These are phyloP conservation scores for Erodium texanum DNA, from an alignment of 441 rosid species.

Conservation along the genomic window DNA sequence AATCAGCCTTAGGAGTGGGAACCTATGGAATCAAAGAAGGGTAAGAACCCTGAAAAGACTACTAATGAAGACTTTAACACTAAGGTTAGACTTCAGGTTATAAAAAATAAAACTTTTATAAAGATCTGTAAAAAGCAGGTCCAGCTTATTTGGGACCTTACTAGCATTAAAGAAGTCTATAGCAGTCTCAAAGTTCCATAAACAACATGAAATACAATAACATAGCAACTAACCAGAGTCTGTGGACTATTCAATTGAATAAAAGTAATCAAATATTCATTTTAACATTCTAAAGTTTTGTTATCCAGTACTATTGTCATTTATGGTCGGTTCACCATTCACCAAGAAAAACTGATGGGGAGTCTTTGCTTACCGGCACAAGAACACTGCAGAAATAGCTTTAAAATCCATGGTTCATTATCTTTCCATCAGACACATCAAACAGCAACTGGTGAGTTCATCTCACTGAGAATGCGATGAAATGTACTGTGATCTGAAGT, in stretches of 20 bases:
- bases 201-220: not conserved
- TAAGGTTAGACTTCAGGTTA: not conserved
- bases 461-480: slow-evolving; percentile 53
- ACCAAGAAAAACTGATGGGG: not conserved
- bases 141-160: not conserved
- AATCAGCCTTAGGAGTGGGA: not conserved
- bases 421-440: slow-evolving; percentile 16
- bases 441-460: slow-evolving; percentile 35
- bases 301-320: not conserved
- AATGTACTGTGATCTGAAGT: slow-evolving; percentile 52
- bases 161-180: not conserved
- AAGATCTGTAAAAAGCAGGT: not conserved
- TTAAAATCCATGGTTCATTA: not conserved
- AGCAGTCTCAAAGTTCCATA: not conserved
- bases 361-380: slow-evolving; percentile 7
- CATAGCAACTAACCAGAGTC: not conserved
- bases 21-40: not conserved
- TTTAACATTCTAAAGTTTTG: not conserved
- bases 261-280: not conserved
- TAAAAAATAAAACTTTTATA: not conserved
- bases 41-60: not conserved
- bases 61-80: not conserved
- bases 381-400: not conserved
- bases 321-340: not conserved
- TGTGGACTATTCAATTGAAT: not conserved